Evolutionary conservation across 441 rosid genomes (phyloP).

Genomic region (Pelargonium citronellum): DNA sequence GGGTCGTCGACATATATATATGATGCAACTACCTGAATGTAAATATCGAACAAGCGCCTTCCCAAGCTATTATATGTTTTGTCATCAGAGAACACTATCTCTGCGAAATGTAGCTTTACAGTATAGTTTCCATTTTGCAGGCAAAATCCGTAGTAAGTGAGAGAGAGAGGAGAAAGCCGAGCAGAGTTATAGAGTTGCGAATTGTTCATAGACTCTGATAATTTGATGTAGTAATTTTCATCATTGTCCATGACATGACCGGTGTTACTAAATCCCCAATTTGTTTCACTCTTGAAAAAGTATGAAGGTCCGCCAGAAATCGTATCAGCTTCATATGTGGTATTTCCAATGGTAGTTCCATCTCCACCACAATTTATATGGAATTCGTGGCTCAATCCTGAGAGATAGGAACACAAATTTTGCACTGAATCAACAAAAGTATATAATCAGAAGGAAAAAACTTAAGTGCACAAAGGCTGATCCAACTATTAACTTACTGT

Average conservation of each 20-base stretch:
- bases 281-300: conserved; percentile 9
- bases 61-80: conserved; percentile 34
- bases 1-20: neutral
- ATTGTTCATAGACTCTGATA: conserved; percentile 21
- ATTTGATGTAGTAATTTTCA: conserved; percentile 15
- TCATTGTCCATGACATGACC: conserved; percentile 40
- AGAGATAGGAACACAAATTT: neutral
- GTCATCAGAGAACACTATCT: conserved; percentile 34
- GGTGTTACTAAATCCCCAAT: conserved; percentile 51
- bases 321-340: conserved; percentile 32
- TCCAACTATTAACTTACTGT: conserved; percentile 31
- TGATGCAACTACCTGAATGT: conserved; percentile 46
- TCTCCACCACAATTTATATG: conserved; percentile 54
- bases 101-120: conserved; percentile 56
- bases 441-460: neutral
- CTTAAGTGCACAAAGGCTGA: too few species aligned
- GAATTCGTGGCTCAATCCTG: conserved; percentile 33
- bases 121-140: conserved; percentile 41
- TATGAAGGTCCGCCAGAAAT: conserved; percentile 16
- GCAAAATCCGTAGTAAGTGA: conserved; percentile 52
- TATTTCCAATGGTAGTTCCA: conserved; percentile 6
- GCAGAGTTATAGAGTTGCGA: conserved; percentile 37
- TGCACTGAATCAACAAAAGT: neutral
- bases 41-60: conserved; percentile 49
- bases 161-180: conserved; percentile 44